Percentiles rank a stretch among this genome's conserved stretches.
phyloP scores from a whole-genome alignment of 2,329 filamentous ascomycete species.

The Penicillium verrucosum region DNA sequence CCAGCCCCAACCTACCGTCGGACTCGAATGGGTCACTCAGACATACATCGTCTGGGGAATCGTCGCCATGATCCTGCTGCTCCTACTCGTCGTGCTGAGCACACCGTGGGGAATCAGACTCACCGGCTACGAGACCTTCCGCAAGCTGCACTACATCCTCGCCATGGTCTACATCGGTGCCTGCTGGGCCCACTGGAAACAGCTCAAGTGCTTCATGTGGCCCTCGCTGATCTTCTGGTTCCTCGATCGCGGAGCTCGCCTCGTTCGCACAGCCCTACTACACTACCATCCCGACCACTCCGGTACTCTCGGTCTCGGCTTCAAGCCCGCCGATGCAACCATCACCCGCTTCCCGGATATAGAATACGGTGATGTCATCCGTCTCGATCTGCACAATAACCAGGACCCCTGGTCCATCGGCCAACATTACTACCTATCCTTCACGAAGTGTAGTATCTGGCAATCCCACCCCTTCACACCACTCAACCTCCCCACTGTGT shows the following conservation, averaged over 20 bases:
- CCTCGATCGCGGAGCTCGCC: constrained; percentile 59
- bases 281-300: constrained; percentile 43
- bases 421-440: constrained; percentile 70
- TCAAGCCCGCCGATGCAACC: constrained; percentile 39
- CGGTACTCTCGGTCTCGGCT: constrained; percentile 21
- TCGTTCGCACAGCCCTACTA: constrained; percentile 57
- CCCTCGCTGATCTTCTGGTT: constrained; percentile 64
- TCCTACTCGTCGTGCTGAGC: constrained; percentile 60
- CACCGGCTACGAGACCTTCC: constrained; percentile 75
- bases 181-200: constrained; percentile 71
- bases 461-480: constrained; percentile 71
- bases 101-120: constrained; percentile 58
- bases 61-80: constrained; percentile 63
- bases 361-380: constrained; percentile 60
- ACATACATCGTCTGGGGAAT: constrained; percentile 71
- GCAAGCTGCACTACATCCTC: constrained; percentile 69
- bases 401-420: constrained; percentile 63
- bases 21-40: constrained; percentile 57
- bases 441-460: constrained; percentile 64
- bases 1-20: constrained; percentile 65
- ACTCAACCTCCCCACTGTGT: constrained; percentile 50
- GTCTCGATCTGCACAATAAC: constrained; percentile 63
- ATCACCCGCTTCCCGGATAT: constrained; percentile 55
- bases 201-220: constrained; percentile 66
- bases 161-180: constrained; percentile 72